Evolutionary conservation across 1,284 basidiomycete species (phyloP).

Genomic region (Pseudozyma tsukubaensis): DNA sequence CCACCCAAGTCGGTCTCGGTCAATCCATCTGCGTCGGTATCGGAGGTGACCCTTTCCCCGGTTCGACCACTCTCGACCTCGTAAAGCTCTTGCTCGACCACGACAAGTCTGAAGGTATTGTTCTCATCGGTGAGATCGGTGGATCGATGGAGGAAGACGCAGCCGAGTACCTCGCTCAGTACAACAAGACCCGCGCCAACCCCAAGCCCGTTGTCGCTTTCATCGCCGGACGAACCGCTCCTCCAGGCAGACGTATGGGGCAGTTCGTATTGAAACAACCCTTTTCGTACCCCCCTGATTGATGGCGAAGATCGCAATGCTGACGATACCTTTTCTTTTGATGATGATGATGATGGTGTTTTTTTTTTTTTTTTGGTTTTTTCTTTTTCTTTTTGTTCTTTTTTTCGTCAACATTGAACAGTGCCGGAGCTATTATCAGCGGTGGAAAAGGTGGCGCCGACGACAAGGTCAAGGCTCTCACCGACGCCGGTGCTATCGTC

Average conservation of each 20-base stretch:
- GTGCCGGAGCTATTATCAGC: slow-evolving; percentile 85
- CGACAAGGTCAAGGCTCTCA: slow-evolving; percentile 95
- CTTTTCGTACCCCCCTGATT: neutral
- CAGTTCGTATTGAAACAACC: slow-evolving; percentile 10
- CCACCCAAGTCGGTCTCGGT: slow-evolving; percentile 93
- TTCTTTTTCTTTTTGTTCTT: slow-evolving; percentile 10
- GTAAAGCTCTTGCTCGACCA: slow-evolving; percentile 97
- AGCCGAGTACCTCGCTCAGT: slow-evolving; percentile 90
- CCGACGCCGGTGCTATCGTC: slow-evolving; percentile 91
- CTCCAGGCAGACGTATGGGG: slow-evolving; percentile 97
- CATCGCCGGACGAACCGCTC: slow-evolving; percentile 93
- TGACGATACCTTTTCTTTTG: neutral
- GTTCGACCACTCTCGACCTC: slow-evolving; percentile 93
- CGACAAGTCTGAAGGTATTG: slow-evolving; percentile 80
- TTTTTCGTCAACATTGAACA: neutral
- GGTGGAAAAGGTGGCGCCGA: slow-evolving; percentile 96
- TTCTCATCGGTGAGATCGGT: slow-evolving; percentile 98
- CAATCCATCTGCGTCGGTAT: slow-evolving; percentile 97
- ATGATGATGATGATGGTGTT: neutral
- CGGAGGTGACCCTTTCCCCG: slow-evolving; percentile 98
- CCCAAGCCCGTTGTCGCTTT: slow-evolving; percentile 98
- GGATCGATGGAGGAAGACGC: slow-evolving; percentile 99
- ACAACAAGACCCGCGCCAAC: slow-evolving; percentile 87
- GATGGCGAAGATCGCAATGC: neutral
- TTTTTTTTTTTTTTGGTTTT: slow-evolving; percentile 1